phyloP scores from a whole-genome alignment of 768 basidiomycete genomes.

The Suillus alpinus region DNA sequence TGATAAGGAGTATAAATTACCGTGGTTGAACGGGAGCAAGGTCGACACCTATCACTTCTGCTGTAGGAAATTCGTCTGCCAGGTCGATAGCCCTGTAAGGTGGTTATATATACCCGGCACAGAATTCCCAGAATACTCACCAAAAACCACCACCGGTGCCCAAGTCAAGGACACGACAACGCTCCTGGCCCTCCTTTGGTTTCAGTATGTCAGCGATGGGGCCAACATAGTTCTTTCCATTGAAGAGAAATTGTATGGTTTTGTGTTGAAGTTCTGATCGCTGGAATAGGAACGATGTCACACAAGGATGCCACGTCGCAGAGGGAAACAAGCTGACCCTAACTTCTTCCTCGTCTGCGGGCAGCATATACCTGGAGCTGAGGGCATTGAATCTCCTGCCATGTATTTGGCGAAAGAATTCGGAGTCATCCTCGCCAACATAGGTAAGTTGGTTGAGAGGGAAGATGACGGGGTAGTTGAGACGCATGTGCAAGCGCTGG shows the following conservation, averaged over 20 bases:
- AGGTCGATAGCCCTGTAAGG: constrained; percentile 63
- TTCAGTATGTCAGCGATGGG: constrained; percentile 56
- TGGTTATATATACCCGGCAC: constrained; percentile 2
- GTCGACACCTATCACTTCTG: constrained; percentile 68
- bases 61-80: constrained; percentile 68
- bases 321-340: constrained; percentile 37
- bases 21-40: constrained; percentile 71
- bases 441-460: constrained; percentile 35
- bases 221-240: constrained; percentile 63
- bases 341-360: constrained; percentile 65
- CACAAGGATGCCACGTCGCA: not conserved
- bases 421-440: constrained; percentile 43
- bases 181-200: constrained; percentile 30
- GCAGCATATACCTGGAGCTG: constrained; percentile 58
- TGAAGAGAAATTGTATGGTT: constrained; percentile 64
- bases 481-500: constrained; percentile 21
- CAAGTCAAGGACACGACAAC: constrained; percentile 55
- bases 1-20: constrained; percentile 32
- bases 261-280: constrained; percentile 63
- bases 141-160: constrained; percentile 67
- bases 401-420: constrained; percentile 53
- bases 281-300: constrained; percentile 31
- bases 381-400: constrained; percentile 55
- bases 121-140: constrained; percentile 31
- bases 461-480: constrained; percentile 31